Evolutionary conservation across 2,329 filamentous ascomycete genomes (phyloP), one percentile per base, ranked within the genome.

Genomic region (Xylariaceae sp.): DNA sequence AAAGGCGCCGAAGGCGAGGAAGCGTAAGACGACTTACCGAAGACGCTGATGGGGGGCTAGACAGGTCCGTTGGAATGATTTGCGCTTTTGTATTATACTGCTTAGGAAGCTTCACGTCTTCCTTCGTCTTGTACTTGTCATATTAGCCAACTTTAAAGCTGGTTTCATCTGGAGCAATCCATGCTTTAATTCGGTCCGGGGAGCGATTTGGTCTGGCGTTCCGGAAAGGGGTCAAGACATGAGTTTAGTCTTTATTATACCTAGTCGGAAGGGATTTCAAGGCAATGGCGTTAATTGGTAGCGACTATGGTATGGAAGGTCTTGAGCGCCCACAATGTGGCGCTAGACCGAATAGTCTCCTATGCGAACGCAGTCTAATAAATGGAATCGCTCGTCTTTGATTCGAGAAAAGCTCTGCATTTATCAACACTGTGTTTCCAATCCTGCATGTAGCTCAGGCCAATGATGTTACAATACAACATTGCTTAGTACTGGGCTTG

Each of bases 1-100:
- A 56, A 71, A 68, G 63, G 49, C 58, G 4, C 34, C 62, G 6
- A 70, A 62, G 52, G 2, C 66, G 19, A 71, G 63, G 54, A 71
- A 63, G 47, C 67, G 67, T 21, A 71, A 69, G 59, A 54, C 65
- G 24, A 60, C 67, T 34, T 65, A 65, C 40, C 59, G 65, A 50
- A 63, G 67, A 45, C 68, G 68, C 16, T 60, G 52, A 60, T 56
- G 49, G 45, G 9, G 19, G 43, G 21, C 14, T 43, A 11, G n/a
- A 21, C n/a, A 36, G 21, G 31, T 33, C 21, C 40, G 31, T 19
- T 34, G 41, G 14, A 8, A 9, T 28, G 39, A 26, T n/a, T 56
- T 54, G 40, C 37, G 48, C 39, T 53, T 46, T 56, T 63, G 60
- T 63, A 61, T 53, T 60, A 60, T 62, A 62, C 17, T 43, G 34